Conservation (phyloP, 495 filamentous ascomycete species). For the Darksidea phi region DNA sequence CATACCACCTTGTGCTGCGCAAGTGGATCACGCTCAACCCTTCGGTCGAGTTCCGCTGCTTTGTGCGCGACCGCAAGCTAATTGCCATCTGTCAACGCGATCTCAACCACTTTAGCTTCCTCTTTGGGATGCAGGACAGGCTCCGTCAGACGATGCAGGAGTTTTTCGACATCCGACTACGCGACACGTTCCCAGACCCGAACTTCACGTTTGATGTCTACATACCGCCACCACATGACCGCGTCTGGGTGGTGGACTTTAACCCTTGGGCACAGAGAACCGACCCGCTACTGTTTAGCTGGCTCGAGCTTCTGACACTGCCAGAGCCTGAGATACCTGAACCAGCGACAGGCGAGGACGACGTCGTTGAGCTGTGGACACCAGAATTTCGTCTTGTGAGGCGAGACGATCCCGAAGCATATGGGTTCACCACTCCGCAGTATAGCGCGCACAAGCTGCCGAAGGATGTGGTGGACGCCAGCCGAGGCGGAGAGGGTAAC, state of each 20-base stretch:
- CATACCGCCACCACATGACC: constrained; percentile 71
- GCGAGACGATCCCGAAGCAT: constrained; percentile 81
- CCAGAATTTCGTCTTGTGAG: constrained; percentile 82
- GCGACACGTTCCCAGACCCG: constrained; percentile 75
- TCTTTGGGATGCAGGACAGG: constrained; percentile 61
- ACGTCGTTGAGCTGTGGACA: constrained; percentile 58
- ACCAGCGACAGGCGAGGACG: constrained; percentile 44
- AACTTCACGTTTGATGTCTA: constrained; percentile 91
- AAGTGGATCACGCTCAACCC: constrained; percentile 86
- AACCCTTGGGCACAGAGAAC: constrained; percentile 94
- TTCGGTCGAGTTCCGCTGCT: constrained; percentile 90
- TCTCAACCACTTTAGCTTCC: constrained; percentile 83
- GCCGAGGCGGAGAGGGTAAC: constrained; percentile 65
- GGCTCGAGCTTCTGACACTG: constrained; percentile 79
- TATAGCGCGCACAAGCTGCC: constrained; percentile 96
- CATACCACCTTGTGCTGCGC: constrained; percentile 73
- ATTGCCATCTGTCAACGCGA: constrained; percentile 88
- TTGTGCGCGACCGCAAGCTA: constrained; percentile 75
- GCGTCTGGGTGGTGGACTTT: constrained; percentile 86
- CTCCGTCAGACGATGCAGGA: constrained; percentile 61
- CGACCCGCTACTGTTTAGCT: constrained; percentile 84
- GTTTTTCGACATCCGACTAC: constrained; percentile 71
- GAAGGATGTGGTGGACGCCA: constrained; percentile 90
- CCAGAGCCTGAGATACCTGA: constrained; percentile 50
- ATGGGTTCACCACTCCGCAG: constrained; percentile 76